phyloP scores from a whole-genome alignment of 2,329 filamentous ascomycete genomes.

The Neurospora sp. region DNA sequence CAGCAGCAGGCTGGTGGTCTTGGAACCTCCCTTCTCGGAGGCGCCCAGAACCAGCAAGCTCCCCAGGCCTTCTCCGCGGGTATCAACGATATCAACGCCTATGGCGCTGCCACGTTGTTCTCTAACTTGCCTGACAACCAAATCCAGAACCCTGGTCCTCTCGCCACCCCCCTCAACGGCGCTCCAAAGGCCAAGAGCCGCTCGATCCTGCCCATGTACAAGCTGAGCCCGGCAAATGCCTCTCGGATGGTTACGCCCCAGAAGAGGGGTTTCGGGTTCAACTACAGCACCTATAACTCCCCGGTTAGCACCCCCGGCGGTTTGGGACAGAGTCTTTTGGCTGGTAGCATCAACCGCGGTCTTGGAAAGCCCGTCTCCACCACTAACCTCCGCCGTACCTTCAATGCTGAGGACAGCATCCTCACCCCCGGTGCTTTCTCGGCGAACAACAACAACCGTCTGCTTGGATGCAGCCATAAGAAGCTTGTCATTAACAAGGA shows the following conservation, averaged over 20 bases:
- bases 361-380: constrained; percentile 83
- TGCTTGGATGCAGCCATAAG: constrained; percentile 69
- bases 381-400: constrained; percentile 74
- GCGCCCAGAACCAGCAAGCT: constrained; percentile 39
- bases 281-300: constrained; percentile 83
- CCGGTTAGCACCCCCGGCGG: constrained; percentile 64
- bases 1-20: constrained; percentile 36
- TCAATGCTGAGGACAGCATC: constrained; percentile 76
- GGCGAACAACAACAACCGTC: constrained; percentile 50
- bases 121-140: constrained; percentile 55
- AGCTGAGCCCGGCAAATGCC: constrained; percentile 71
- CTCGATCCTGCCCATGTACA: constrained; percentile 76
- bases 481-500: constrained; percentile 87
- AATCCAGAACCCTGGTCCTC: constrained; percentile 67
- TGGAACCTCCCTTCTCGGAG: constrained; percentile 50
- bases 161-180: constrained; percentile 79
- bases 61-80: constrained; percentile 65
- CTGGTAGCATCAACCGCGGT: constrained; percentile 57
- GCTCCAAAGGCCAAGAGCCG: constrained; percentile 66
- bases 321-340: constrained; percentile 54
- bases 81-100: constrained; percentile 75
- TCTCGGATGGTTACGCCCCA: constrained; percentile 75
- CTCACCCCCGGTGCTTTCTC: constrained; percentile 79
- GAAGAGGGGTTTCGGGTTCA: constrained; percentile 82
- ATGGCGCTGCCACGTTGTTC: constrained; percentile 82